Evolutionary conservation across 192 early-diverging fungal genomes (phyloP), one percentile per base, ranked within the genome.

Genomic region (Coemansia sp.): DNA sequence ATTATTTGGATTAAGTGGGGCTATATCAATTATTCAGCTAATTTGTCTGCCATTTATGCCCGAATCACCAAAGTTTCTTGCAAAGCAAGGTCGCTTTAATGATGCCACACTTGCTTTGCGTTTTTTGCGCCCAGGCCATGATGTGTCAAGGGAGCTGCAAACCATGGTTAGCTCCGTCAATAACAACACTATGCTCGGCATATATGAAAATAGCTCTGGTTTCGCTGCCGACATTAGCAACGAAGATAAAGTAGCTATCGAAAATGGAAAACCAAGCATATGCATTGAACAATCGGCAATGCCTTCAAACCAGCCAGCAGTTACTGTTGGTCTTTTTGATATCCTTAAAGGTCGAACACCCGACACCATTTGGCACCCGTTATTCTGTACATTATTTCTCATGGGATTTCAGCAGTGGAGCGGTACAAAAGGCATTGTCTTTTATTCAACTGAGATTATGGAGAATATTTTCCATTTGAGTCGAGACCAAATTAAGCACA

Each of bases 381-480:
- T 92, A 1, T 58, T 91, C 11, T 83, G 84, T 36, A 85, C 87
- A 14, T 57, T 92, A 60, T 75, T 84, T 3, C 55, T 93, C 24
- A 90, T 92, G 72, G 74, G 87, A 0, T 71, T 84, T 50, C 93
- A 95, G 76, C 93, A 95, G 66, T 84, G 92, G 61, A 86, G 85
- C 20, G 93, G 91, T 34, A 85, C 92, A 63, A 93, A 92, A 63
- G 91, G 88, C 14, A 81, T 92, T 20, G 86, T 92, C 53, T 92
- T 88, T 73, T 95, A 93, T 66, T 88, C 86, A 11, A 90, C 93
- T 3, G 87, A 86, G 3, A 91, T 93, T 18, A 85, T 93, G 64
- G 69, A 74, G 5, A 67, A 83, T 9, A 77, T 79, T 0, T 86
- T 88, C 53, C 59, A 75, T 5, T 58, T 83, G 17, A 71, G 69